Percentiles rank a stretch among this genome's conserved stretches.
Conservation (phyloP, 768 basidiomycete genomes). For the Imleria badia region DNA sequence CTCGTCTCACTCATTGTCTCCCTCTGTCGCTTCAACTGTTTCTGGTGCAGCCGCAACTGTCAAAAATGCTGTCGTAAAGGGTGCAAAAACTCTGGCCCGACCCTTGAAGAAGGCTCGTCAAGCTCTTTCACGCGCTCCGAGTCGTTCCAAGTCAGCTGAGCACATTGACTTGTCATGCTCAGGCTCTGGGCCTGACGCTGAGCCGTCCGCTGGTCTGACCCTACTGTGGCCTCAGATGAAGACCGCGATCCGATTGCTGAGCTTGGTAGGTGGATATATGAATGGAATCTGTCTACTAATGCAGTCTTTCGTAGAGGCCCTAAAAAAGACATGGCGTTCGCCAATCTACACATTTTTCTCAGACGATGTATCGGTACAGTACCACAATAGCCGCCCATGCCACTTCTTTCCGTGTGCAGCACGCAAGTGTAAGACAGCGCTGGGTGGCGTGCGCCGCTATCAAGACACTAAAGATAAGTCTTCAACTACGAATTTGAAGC, state of each 20-base stretch:
- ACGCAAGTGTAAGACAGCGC: not conserved
- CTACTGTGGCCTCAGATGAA: too few species aligned
- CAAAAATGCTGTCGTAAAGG: too few species aligned
- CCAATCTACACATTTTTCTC: not conserved
- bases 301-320: too few species aligned
- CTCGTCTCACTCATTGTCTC: too few species aligned
- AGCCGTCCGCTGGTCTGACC: too few species aligned
- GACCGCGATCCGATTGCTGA: not conserved
- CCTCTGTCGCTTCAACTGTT: too few species aligned
- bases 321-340: not conserved
- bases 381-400: not conserved
- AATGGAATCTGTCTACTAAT: too few species aligned
- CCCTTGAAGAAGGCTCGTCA: too few species aligned
- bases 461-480: slow-evolving; percentile 1
- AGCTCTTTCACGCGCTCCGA: too few species aligned
- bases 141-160: too few species aligned
- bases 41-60: too few species aligned
- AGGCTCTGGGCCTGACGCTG: not conserved
- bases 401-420: slow-evolving; percentile 1
- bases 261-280: not conserved
- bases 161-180: not conserved
- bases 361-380: not conserved
- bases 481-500: not conserved
- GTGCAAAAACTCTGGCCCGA: too few species aligned
- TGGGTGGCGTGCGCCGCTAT: not conserved